Evolutionary conservation across 495 filamentous ascomycete species (phyloP).

Genomic region (Aspergillus mulundensis): DNA sequence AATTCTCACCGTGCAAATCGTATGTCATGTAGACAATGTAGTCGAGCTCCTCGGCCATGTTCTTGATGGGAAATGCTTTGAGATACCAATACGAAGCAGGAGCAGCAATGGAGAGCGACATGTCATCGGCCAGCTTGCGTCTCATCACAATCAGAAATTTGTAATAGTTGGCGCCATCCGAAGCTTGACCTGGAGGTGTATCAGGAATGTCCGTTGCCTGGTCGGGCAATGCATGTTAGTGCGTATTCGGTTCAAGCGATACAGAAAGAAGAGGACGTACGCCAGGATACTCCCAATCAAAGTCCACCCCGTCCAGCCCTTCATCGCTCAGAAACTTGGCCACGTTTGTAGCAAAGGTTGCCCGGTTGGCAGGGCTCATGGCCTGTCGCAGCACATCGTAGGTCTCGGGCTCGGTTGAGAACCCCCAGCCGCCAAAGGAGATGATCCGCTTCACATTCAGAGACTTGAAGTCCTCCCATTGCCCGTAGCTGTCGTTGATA

Average conservation of each 20-base stretch:
- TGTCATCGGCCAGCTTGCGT: not conserved
- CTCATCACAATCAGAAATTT: conserved; percentile 18
- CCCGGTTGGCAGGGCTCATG: conserved; percentile 29
- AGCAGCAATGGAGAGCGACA: conserved; percentile 18
- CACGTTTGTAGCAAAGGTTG: conserved; percentile 33
- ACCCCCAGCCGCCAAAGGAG: conserved; percentile 47
- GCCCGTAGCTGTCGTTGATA: conserved; percentile 14
- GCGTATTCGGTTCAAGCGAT: not conserved
- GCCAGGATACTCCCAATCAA: conserved; percentile 42
- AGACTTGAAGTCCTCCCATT: conserved; percentile 24
- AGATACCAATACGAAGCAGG: conserved; percentile 34
- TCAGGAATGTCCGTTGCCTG: conserved; percentile 36
- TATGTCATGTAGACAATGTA: conserved; percentile 40
- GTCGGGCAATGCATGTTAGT: not conserved
- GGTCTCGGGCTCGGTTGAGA: conserved; percentile 33
- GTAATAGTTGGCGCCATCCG: conserved; percentile 21
- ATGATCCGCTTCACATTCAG: conserved; percentile 32
- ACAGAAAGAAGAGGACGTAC: not conserved
- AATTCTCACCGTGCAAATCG: conserved; percentile 25
- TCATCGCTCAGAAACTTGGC: conserved; percentile 26
- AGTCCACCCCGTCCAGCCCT: conserved; percentile 36
- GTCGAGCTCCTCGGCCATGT: conserved; percentile 23
- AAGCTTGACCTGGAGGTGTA: conserved; percentile 27
- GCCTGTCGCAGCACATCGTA: conserved; percentile 37
- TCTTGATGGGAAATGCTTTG: conserved; percentile 24